A percentile compares a stretch with the other conserved stretches of the same genome.
These are phyloP conservation scores for Trichosporon faecale DNA, from an alignment of 1,284 basidiomycete genomes.

Conservation along the genomic window DNA sequence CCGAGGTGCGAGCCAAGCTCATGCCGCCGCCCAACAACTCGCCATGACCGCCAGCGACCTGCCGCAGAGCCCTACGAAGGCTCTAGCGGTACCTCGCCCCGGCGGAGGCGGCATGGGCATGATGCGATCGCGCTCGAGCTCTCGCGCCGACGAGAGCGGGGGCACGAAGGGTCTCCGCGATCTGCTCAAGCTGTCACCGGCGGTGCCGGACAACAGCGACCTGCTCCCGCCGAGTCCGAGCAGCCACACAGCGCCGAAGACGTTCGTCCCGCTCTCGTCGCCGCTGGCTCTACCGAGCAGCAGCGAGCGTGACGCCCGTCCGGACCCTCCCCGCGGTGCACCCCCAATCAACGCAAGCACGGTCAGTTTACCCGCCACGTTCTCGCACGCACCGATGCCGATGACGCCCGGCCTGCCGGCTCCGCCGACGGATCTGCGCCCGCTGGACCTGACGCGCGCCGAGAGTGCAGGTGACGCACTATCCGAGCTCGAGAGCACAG, in stretches of 20 bases:
- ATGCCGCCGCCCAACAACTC: constrained; percentile 33
- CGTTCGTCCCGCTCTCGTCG: constrained; percentile 55
- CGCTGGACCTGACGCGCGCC: constrained; percentile 17
- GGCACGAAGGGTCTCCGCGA: constrained; percentile 41
- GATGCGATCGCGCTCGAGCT: constrained; percentile 43
- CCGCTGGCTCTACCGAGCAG: constrained; percentile 35
- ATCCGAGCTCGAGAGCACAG: constrained; percentile 66
- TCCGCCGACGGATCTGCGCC: constrained; percentile 9
- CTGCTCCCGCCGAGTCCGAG: constrained; percentile 74
- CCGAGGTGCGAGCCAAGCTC: constrained; percentile 33
- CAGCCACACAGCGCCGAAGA: constrained; percentile 43
- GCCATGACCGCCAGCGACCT: constrained; percentile 29
- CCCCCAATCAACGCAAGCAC: background rate
- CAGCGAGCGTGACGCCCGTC: background rate
- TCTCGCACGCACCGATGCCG: constrained; percentile 12
- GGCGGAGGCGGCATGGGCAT: constrained; percentile 30
- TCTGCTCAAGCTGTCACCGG: constrained; percentile 47
- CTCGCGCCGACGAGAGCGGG: constrained; percentile 32
- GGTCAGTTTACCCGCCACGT: constrained; percentile 3
- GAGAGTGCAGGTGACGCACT: constrained; percentile 49
- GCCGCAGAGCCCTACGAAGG: constrained; percentile 29
- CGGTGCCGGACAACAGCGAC: constrained; percentile 54
- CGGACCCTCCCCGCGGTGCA: background rate
- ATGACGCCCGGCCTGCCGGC: background rate
- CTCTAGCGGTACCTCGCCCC: constrained; percentile 21